These are phyloP conservation scores for Ammopiptanthus mongolicus DNA, from an alignment of 306 rosid species.

Conservation along the genomic window DNA sequence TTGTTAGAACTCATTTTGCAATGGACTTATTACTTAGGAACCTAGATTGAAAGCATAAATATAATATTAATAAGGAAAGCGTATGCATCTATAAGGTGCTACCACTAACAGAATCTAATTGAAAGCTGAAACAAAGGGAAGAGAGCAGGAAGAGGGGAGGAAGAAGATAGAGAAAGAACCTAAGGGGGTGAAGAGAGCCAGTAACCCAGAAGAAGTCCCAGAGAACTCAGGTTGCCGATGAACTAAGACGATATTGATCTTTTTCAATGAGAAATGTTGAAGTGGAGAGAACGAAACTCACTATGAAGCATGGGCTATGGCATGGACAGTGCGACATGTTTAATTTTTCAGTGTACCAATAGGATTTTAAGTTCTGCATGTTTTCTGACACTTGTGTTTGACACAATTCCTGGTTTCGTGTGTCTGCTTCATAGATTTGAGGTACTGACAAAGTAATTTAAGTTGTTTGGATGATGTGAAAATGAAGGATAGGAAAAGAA, in stretches of 20 bases:
- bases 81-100: background rate
- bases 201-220: background rate
- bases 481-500: background rate
- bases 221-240: background rate
- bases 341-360: background rate
- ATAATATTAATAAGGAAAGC: too few species aligned
- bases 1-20: background rate
- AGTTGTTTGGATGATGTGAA: conserved; percentile 6
- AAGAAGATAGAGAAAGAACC: background rate
- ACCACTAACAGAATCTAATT: background rate
- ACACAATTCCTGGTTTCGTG: background rate
- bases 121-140: background rate
- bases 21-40: background rate
- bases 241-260: background rate
- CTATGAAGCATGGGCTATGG: background rate
- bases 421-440: conserved; percentile 5
- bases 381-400: background rate
- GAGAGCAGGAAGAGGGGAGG: background rate
- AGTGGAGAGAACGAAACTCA: background rate
- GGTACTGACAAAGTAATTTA: background rate
- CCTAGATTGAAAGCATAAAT: background rate
- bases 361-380: background rate
- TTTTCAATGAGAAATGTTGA: background rate
- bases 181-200: background rate
- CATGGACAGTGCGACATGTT: background rate